phyloP scores from a whole-genome alignment of 1,284 basidiomycete species.

The Moniliophthora roreri region DNA sequence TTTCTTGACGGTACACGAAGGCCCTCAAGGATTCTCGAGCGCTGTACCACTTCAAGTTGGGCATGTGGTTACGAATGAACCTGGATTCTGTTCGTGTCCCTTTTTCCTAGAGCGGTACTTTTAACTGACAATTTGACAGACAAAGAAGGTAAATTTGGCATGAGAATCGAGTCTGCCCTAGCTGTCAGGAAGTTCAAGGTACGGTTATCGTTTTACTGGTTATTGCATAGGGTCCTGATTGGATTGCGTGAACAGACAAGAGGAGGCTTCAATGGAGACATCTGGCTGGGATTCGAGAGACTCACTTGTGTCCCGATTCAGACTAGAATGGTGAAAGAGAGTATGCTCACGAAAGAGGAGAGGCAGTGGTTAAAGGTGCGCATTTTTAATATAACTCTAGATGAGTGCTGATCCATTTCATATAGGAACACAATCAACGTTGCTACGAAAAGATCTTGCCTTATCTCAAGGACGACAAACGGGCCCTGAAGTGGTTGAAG shows the following conservation, averaged over 20 bases:
- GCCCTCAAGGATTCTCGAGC: conserved; percentile 70
- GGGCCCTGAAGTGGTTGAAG: conserved; percentile 80
- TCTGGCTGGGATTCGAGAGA: conserved; percentile 87
- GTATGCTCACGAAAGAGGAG: conserved; percentile 84
- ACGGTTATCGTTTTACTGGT: conserved; percentile 24
- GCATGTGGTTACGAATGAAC: conserved; percentile 87
- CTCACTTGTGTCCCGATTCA: conserved; percentile 94
- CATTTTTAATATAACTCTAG: conserved; percentile 10
- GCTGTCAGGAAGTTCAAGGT: conserved; percentile 70
- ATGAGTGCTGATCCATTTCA: conserved; percentile 1
- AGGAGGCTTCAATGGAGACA: conserved; percentile 68
- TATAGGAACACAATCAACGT: conserved; percentile 80
- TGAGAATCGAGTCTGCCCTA: conserved; percentile 87
- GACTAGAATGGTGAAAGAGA: conserved; percentile 85
- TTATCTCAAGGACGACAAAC: conserved; percentile 74
- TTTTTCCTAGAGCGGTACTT: conserved; percentile 15
- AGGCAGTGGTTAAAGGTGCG: conserved; percentile 85
- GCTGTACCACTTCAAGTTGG: conserved; percentile 72
- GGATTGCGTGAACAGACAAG: conserved; percentile 47
- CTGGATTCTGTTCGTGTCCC: conserved; percentile 71
- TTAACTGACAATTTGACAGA: conserved; percentile 43
- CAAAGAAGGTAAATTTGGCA: conserved; percentile 81
- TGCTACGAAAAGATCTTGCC: conserved; percentile 75
- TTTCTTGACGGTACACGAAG: conserved; percentile 80
- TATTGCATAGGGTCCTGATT: not conserved